Base-by-base conservation (phyloP, 495 filamentous ascomycete genomes). In the Hamigera avellanea region DNA sequence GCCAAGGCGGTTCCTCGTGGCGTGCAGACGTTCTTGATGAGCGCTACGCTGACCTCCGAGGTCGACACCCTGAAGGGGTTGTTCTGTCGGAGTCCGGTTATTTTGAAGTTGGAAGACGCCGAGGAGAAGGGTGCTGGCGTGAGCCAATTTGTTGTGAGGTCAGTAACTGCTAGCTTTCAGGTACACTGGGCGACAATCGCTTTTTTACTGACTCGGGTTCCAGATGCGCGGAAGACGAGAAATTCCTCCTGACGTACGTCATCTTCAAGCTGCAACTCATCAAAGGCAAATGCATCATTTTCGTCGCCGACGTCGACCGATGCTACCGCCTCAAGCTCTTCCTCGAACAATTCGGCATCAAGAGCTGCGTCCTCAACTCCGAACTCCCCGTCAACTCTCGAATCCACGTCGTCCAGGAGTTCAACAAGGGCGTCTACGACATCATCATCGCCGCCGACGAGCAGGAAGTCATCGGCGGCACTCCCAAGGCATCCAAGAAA, bases 381-480 rank as follows among this genome's bases (percentile, higher is more conserved):
- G 87, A 99, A 51, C 61, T 99, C 13, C 91, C 91, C 3, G 80
- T 95, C 43, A 93, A 94, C 44, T 87, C 83, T 6, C 72, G 91
- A 14, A 75, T 95, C 29, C 91, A 96, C 61, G 83, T 93, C 18
- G 87, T 99, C 8, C 80, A 99, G 48, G 85, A 96, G 54, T 99
- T 96, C 63, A 99, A 96, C 63, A 83, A 84, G 65, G 81, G 80
- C 27, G 73, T 91, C 15, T 99, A 96, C 62, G 89, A 96, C 44
- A 94, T 96, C 42, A 86, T 99, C 40, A 88, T 99, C 48, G 91
- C 91, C 3, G 83, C 84, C 0, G 91, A 98, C 52, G 91, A 98
- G 54, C 79, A 83, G 50, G 88, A 94, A 53, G 69, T 93, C 4
- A 50, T 95, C 36, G 83, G 83, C 2, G 40, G 33, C 4, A 8